phyloP scores from a whole-genome alignment of 768 basidiomycete genomes.

The Mycena vulgaris region DNA sequence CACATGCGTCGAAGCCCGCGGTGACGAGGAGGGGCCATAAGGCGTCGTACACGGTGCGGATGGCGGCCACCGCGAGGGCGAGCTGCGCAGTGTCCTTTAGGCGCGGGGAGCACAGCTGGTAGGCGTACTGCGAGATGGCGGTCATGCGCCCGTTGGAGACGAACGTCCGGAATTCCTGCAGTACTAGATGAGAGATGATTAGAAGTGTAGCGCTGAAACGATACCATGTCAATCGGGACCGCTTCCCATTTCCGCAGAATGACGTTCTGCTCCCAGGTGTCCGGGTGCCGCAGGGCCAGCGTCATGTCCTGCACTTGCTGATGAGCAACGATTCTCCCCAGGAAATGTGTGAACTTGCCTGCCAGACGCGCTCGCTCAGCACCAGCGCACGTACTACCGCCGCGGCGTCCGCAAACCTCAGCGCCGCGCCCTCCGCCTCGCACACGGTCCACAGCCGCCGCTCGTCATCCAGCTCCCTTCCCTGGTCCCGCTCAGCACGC shows the following conservation, averaged over 20 bases:
- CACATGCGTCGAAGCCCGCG: conserved; percentile 7
- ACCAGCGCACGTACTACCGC: conserved; percentile 33
- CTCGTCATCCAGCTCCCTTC: conserved; percentile 25
- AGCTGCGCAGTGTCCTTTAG: conserved; percentile 4
- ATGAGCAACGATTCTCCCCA: not conserved
- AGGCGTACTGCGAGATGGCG: conserved; percentile 39
- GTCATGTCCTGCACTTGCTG: conserved; percentile 34
- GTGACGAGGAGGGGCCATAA: conserved; percentile 21
- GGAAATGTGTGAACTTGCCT: conserved; percentile 6
- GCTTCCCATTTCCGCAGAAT: conserved; percentile 37
- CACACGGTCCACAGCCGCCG: conserved; percentile 29
- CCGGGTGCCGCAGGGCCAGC: conserved; percentile 32
- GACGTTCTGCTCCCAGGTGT: conserved; percentile 33
- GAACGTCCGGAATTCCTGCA: conserved; percentile 39
- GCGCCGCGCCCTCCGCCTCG: conserved; percentile 33
- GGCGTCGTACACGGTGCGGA: not conserved
- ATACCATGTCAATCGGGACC: conserved; percentile 36
- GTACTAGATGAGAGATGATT: not conserved
- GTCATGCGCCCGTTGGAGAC: conserved; percentile 26
- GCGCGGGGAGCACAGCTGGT: conserved; percentile 32
- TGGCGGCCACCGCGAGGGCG: not conserved
- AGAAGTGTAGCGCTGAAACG: not conserved
- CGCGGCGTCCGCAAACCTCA: conserved; percentile 31
- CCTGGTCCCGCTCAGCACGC: not conserved
- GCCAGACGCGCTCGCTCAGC: conserved; percentile 39